A percentile compares a stretch with the other conserved stretches of the same genome.
phyloP scores from a whole-genome alignment of 2,329 filamentous ascomycete species.

The Chrysosporium queenslandicum region DNA sequence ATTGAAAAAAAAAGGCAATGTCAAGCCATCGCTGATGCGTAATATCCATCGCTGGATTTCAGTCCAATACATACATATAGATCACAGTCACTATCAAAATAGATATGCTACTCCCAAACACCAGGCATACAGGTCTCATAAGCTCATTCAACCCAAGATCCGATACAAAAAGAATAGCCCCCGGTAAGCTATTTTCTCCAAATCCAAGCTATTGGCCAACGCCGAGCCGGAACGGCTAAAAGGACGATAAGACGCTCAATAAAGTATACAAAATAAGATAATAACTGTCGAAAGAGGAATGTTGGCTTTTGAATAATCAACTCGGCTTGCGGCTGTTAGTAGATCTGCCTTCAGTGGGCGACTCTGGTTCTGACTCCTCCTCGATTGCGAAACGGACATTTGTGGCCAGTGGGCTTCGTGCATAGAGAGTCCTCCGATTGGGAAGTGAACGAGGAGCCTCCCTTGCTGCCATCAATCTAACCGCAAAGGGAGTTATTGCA shows the following conservation, averaged over 20 bases:
- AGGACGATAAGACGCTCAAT: not conserved
- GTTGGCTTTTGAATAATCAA: too few relatives aligned
- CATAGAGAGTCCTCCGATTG: constrained; percentile 10
- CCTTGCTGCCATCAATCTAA: constrained; percentile 25
- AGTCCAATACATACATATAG: not conserved
- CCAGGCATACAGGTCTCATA: constrained; percentile 8
- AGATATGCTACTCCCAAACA: constrained; percentile 4
- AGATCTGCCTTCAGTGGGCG: constrained; percentile 33
- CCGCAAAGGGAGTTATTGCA: constrained; percentile 36
- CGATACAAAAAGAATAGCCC: too few relatives aligned
- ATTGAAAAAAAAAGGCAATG: not conserved
- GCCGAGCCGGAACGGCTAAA: not conserved
- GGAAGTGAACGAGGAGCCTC: constrained; percentile 12
- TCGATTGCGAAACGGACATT: constrained; percentile 34
- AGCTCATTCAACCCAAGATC: constrained; percentile 1
- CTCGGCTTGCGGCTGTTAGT: constrained; percentile 17
- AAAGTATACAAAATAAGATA: not conserved
- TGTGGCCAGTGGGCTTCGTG: constrained; percentile 21
- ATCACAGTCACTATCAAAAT: constrained; percentile 5
- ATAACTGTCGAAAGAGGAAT: not conserved
- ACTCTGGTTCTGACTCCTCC: constrained; percentile 33
- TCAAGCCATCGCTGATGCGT: too few relatives aligned
- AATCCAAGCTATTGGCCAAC: not conserved
- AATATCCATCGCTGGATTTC: not conserved
- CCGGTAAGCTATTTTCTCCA: too few relatives aligned